Conservation (phyloP, 331 rosid species). For the Saraca asoca region DNA sequence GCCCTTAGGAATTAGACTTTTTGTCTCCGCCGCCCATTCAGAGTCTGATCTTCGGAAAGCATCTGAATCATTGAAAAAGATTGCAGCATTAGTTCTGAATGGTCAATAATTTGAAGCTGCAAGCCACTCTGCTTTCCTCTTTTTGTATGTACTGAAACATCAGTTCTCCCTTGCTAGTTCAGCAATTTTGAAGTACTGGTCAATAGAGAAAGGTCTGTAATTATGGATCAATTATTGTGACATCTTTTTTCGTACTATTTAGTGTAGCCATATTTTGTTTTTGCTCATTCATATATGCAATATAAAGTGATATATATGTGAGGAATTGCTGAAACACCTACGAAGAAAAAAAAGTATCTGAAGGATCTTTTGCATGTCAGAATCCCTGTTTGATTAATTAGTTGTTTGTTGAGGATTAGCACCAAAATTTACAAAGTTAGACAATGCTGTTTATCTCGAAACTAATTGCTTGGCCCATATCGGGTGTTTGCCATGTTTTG, state of each 20-base stretch:
- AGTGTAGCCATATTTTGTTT: constrained; percentile 21
- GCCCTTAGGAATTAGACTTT: constrained; percentile 79
- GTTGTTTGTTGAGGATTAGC: no score
- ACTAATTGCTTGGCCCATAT: no score
- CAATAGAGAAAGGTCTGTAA: constrained; percentile 10
- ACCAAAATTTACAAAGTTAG: no score
- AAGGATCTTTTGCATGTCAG: no score
- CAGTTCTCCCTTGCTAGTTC: constrained; percentile 28
- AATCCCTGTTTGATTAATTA: no score
- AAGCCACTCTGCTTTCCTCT: constrained; percentile 15
- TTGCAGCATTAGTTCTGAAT: constrained; percentile 63
- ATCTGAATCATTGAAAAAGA: constrained; percentile 67
- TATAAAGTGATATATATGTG: no score
- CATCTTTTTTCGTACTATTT: constrained; percentile 14
- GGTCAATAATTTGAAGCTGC: constrained; percentile 38
- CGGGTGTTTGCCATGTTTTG: no score
- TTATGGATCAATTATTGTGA: constrained; percentile 32
- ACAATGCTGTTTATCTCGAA: no score
- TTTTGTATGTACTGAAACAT: constrained; percentile 23
- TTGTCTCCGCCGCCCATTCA: constrained; percentile 80
- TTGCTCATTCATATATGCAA: constrained; percentile 27
- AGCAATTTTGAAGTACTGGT: constrained; percentile 36
- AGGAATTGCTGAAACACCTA: no score
- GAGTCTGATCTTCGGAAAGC: constrained; percentile 79
- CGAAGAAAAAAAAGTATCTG: no score